Conservation (phyloP, 345 rosid genomes). For the Odontarrhena argentea region DNA sequence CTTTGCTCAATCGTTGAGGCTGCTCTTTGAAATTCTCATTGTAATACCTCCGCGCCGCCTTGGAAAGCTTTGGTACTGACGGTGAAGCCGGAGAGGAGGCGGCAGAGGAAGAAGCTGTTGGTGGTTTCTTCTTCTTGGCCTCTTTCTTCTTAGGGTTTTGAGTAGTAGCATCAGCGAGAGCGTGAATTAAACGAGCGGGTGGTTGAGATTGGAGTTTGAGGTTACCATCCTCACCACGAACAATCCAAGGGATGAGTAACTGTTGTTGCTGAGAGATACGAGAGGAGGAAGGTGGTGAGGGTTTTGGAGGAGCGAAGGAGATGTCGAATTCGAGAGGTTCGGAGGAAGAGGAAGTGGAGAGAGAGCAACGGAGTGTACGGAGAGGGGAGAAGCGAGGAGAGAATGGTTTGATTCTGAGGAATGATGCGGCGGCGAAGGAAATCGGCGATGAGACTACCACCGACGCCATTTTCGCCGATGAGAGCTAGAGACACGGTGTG, state of each 20-base stretch:
- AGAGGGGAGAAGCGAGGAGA: constrained; percentile 41
- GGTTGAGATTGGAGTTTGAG: constrained; percentile 76
- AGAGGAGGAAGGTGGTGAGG: constrained; percentile 50
- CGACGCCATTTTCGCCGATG: constrained; percentile 48
- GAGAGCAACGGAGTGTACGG: constrained; percentile 48
- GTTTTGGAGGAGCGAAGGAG: constrained; percentile 76
- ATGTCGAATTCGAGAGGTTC: constrained; percentile 64
- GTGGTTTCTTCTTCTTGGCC: constrained; percentile 42
- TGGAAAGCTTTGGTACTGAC: constrained; percentile 53
- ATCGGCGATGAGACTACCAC: constrained; percentile 43
- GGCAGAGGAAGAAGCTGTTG: not conserved
- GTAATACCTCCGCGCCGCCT: constrained; percentile 85
- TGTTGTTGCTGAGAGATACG: constrained; percentile 50
- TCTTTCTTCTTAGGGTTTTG: constrained; percentile 55
- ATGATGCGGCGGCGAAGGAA: constrained; percentile 46
- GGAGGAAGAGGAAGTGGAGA: constrained; percentile 47
- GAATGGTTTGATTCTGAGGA: constrained; percentile 41
- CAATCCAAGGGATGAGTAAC: constrained; percentile 86
- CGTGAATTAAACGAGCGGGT: constrained; percentile 59
- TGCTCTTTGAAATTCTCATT: constrained; percentile 72
- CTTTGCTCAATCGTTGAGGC: constrained; percentile 84
- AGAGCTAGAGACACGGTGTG: constrained; percentile 1
- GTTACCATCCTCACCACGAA: constrained; percentile 86
- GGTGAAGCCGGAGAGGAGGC: constrained; percentile 11
- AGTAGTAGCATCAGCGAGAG: constrained; percentile 68